phyloP scores from a whole-genome alignment of 768 basidiomycete genomes.

The Ramaria sp. region DNA sequence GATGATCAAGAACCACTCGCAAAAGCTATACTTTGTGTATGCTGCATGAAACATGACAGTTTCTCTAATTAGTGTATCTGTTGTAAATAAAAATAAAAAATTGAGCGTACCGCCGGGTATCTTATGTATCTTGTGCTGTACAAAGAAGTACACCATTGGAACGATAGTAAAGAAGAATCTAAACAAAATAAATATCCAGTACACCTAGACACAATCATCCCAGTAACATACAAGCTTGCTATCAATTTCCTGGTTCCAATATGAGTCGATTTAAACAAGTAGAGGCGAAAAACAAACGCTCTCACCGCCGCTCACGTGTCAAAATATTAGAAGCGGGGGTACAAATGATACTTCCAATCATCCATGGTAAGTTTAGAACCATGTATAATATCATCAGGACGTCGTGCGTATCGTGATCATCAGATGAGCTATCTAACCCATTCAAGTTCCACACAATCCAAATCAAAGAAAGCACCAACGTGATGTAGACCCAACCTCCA shows the following conservation, averaged over 20 bases:
- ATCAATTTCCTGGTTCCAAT: conserved; percentile 35
- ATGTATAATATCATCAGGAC: conserved; percentile 84
- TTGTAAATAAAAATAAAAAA: conserved; percentile 1
- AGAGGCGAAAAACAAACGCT: neutral
- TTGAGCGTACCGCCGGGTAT: conserved; percentile 74
- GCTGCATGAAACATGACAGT: conserved; percentile 33
- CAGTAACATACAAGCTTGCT: conserved; percentile 35
- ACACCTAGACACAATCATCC: conserved; percentile 1
- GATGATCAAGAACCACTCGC: conserved; percentile 78
- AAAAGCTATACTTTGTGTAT: conserved; percentile 77
- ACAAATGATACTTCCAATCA: conserved; percentile 55
- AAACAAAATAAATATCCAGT: neutral
- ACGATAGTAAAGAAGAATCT: conserved; percentile 65
- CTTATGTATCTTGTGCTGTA: conserved; percentile 72
- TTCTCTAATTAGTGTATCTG: neutral
- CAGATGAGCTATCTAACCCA: conserved; percentile 29
- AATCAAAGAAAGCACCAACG: conserved; percentile 23
- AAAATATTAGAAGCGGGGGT: conserved; percentile 32
- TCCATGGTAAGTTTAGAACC: conserved; percentile 80
- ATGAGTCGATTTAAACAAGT: neutral
- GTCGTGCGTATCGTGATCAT: conserved; percentile 79
- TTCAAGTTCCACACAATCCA: neutral
- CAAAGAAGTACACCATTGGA: conserved; percentile 74
- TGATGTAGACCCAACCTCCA: conserved; percentile 90
- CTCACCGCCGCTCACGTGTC: conserved; percentile 44